Percentiles rank a stretch among this genome's conserved stretches.
Conservation (phyloP, 768 basidiomycete species). For the Russula lepida region DNA sequence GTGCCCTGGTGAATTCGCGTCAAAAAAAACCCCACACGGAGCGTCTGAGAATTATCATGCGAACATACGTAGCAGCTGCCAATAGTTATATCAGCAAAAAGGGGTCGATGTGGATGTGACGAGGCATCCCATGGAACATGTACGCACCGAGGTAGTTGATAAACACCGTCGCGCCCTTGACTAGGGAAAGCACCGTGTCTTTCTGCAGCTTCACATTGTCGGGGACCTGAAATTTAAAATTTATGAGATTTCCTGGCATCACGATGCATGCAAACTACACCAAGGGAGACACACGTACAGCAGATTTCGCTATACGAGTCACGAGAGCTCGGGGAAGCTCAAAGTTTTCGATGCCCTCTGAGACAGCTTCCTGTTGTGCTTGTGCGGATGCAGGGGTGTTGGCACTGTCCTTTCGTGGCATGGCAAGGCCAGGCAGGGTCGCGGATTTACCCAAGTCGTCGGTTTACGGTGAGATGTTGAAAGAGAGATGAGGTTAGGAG, state of each 20-base stretch:
- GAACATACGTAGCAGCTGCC: constrained; percentile 21
- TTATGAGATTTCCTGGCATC: not conserved
- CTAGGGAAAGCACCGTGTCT: constrained; percentile 75
- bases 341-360: constrained; percentile 82
- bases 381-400: constrained; percentile 56
- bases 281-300: constrained; percentile 39
- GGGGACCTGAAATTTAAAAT: constrained; percentile 49
- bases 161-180: constrained; percentile 89
- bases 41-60: constrained; percentile 23
- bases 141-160: constrained; percentile 84
- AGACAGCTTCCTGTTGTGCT: constrained; percentile 70
- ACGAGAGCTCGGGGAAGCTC: constrained; percentile 81
- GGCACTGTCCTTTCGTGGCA: constrained; percentile 64
- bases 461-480: no score
- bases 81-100: not conserved
- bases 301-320: constrained; percentile 77
- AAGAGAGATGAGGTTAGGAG: no score
- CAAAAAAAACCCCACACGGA: not conserved
- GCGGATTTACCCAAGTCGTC: not conserved
- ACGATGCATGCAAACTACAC: not conserved
- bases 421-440: constrained; percentile 23
- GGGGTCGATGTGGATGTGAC: not conserved
- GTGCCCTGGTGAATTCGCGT: constrained; percentile 47
- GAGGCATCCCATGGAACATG: not conserved
- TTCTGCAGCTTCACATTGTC: constrained; percentile 83